phyloP scores from a whole-genome alignment of 1,284 basidiomycete species.

The Papiliotrema laurentii region DNA sequence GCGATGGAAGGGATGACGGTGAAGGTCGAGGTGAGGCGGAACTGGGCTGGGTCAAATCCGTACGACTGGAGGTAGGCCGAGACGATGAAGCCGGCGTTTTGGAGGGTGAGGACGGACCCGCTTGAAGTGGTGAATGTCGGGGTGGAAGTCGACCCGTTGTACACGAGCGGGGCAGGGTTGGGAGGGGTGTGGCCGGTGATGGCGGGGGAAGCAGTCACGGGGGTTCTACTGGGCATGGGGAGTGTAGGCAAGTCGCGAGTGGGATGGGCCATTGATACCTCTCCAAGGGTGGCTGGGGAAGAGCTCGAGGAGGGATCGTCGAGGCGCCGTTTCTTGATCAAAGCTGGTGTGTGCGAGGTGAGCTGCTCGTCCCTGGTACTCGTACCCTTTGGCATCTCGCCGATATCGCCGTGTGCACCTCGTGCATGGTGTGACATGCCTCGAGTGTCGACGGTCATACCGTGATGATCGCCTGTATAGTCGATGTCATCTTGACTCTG shows the following conservation, averaged over 20 bases:
- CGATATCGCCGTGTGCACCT: no score
- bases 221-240: background rate
- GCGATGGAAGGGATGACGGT: conserved; percentile 5
- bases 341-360: no score
- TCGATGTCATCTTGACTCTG: no score
- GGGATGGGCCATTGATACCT: background rate
- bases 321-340: no score
- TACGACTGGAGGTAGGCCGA: conserved; percentile 12
- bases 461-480: no score
- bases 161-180: background rate
- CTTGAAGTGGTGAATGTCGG: conserved; percentile 2
- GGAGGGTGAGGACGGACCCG: conserved; percentile 5
- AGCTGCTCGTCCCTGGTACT: background rate
- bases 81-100: conserved; percentile 7
- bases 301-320: background rate
- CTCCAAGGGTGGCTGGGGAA: background rate
- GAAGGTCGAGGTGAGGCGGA: conserved; percentile 2
- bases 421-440: no score
- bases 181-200: background rate
- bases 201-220: background rate
- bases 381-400: background rate
- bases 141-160: background rate
- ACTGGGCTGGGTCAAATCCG: conserved; percentile 6
- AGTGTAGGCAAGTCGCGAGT: background rate
- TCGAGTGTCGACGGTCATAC: no score